phyloP scores from a whole-genome alignment of 345 rosid species.

The Murraya paniculata region DNA sequence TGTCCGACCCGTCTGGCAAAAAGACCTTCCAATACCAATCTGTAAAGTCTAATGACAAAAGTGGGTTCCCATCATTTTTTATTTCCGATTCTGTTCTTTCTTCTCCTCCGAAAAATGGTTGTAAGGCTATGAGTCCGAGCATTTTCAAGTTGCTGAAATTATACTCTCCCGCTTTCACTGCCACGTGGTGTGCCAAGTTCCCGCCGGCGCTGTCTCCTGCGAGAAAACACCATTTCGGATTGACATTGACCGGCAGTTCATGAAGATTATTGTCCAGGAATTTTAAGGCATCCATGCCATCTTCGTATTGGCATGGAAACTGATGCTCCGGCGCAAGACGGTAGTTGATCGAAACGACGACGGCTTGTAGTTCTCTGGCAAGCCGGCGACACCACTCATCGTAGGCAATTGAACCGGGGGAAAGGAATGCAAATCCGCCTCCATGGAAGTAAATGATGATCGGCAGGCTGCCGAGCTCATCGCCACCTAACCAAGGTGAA shows the following conservation, averaged over 20 bases:
- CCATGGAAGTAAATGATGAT: slow-evolving; percentile 37
- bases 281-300: slow-evolving; percentile 14
- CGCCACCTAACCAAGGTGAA: not conserved
- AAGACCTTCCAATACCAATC: slow-evolving; percentile 35
- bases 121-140: slow-evolving; percentile 26
- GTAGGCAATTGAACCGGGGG: slow-evolving; percentile 15
- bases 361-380: slow-evolving; percentile 19
- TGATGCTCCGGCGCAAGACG: slow-evolving; percentile 37
- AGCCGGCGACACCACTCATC: slow-evolving; percentile 26
- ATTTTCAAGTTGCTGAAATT: slow-evolving; percentile 1
- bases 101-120: slow-evolving; percentile 34
- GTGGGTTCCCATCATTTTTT: not conserved
- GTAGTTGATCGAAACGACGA: slow-evolving; percentile 34
- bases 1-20: slow-evolving; percentile 27
- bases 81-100: slow-evolving; percentile 30
- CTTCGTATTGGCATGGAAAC: slow-evolving; percentile 35
- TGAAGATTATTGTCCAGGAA: not conserved
- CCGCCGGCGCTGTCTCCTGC: slow-evolving; percentile 36
- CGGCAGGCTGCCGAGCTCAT: slow-evolving; percentile 3
- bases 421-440: slow-evolving; percentile 31
- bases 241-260: not conserved
- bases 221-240: slow-evolving; percentile 9
- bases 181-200: slow-evolving; percentile 30
- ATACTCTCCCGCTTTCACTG: slow-evolving; percentile 7
- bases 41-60: slow-evolving; percentile 16